Evolutionary conservation across 2,329 filamentous ascomycete species (phyloP), one percentile per base, ranked within the genome.

Genomic region (Hypoxylon sp.): DNA sequence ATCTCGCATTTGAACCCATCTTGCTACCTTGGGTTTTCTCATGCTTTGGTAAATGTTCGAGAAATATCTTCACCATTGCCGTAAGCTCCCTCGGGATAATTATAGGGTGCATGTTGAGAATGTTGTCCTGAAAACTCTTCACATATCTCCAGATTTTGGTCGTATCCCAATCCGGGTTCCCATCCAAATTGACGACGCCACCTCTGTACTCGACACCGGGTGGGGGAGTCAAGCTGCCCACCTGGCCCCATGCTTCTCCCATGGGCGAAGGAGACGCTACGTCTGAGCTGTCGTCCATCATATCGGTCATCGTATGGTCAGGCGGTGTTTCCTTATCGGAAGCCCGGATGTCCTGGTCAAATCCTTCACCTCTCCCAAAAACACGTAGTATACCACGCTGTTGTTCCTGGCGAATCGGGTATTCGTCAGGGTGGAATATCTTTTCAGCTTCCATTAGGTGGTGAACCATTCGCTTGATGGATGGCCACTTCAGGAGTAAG

Each of bases 301-400:
- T 64, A 55, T 82, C 79, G 25, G 78, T 75, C 66, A 77, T 76
- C 31, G 75, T 78, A 13, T 77, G 71, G 20, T 83, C 80, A 42
- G 78, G 75, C 33, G 78, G 75, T n/a, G 77, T 76, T 40, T 84
- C 82, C 62, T 81, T 82, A 33, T 84, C 81, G 6, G 79, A 82
- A 25, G 87, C 83, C 49, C 87, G 86, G 25, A 84, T 83, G 73
- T 91, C 90, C 27, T 86, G 83, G 64, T 77, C 75, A 5, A 72
- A 75, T 33, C 92, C 92, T 80, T 97, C 93, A 2, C 94, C 94
- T 66, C 90, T 88, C 0, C 94, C 94, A 79, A 92, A 94, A 1
- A 95, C 83, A 25, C 92, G 89, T 44, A 97, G 83, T 6, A 92
- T 81, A 0, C 94, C 94, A 31, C 94, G 88, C 63, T 86, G 86